Base-by-base conservation (phyloP, 257 asterid genomes). In the Solanum rostratum region DNA sequence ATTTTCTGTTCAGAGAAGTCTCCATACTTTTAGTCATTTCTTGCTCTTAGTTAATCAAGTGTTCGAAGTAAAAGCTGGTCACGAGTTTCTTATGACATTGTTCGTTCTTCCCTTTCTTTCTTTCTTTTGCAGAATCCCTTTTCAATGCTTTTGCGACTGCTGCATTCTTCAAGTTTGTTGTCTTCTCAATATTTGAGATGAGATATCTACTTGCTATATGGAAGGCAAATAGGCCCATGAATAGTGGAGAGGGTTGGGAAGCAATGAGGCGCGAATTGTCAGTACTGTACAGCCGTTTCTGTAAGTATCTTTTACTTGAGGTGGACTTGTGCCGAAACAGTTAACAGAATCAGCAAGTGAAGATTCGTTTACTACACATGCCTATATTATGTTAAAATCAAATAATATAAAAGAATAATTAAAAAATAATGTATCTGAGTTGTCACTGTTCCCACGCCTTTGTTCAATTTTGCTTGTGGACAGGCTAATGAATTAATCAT, bases 101-200 rank as follows among this genome's bases (percentile, higher is more conserved):
- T 74, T 33, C n/a, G 14, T 19, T 62, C 24, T 29, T 50, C 82
- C 82, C 16, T 45, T 76, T 5, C 20, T 71, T n/a, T 78, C 4
- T 5, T 20, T 52, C 43, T 24, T 84, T 85, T 87, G 74, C 97
- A 97, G 98, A 97, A 88, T 97, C 99, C 86, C 91, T 97, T 45
- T 97, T 97, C 87, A 97, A 97, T 89, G 98, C 99, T 53, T 97
- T 96, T 86, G 99, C 99, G 49, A 96, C 99, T 12, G 99, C 98
- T 63, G 98, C 99, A 60, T 95, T 96, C 87, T 96, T 96, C 97
- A 96, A 96, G 90, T 96, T 96, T 80, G 98, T 96, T 83, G 99
- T 96, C 84, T 96, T 96, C 91, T 96, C 99, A 37, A 95, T 96
- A 85, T 96, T 96, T 86, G 99, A 96, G 91, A 96, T 97, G 99